These are phyloP conservation scores for Paraphoma sp. DNA, from an alignment of 2,329 filamentous ascomycete species.

Conservation along the genomic window DNA sequence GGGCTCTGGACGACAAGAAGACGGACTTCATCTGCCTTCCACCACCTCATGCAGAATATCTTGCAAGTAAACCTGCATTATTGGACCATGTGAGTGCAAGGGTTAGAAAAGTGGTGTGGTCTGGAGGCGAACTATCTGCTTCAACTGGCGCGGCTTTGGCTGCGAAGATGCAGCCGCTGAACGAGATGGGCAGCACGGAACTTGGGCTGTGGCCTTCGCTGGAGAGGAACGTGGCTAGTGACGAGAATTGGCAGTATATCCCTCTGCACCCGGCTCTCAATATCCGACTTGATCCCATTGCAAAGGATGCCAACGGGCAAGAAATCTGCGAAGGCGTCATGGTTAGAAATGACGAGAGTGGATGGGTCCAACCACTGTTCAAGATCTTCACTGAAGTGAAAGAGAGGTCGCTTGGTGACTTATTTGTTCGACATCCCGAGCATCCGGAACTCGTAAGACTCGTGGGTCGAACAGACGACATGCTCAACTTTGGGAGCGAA, in stretches of 20 bases:
- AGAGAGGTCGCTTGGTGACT: slow-evolving; percentile 24
- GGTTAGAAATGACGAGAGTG: slow-evolving; percentile 10
- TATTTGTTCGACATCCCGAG: slow-evolving; percentile 19
- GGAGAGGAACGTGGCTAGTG: not conserved
- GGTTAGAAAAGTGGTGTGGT: slow-evolving; percentile 6
- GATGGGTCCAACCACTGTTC: slow-evolving; percentile 25
- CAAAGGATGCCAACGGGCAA: not conserved
- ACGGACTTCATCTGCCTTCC: slow-evolving; percentile 2
- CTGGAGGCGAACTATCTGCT: slow-evolving; percentile 13
- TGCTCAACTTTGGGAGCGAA: slow-evolving; percentile 25
- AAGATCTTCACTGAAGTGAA: slow-evolving; percentile 15
- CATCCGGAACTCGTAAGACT: slow-evolving; percentile 18
- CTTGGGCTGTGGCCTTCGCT: slow-evolving; percentile 10
- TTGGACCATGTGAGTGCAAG: slow-evolving; percentile 1
- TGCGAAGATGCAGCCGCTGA: slow-evolving; percentile 5
- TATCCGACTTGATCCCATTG: slow-evolving; percentile 9
- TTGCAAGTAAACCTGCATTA: slow-evolving; percentile 5
- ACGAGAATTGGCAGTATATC: slow-evolving; percentile 15
- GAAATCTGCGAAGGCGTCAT: slow-evolving; percentile 20
- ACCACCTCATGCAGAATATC: slow-evolving; percentile 10
- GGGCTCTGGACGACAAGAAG: not conserved
- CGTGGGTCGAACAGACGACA: slow-evolving; percentile 28
- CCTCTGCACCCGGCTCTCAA: slow-evolving; percentile 15
- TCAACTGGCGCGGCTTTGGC: slow-evolving; percentile 6
- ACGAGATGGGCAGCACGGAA: slow-evolving; percentile 14